Evolutionary conservation across 495 filamentous ascomycete species (phyloP).

Genomic region (Penicillium diatomitis): DNA sequence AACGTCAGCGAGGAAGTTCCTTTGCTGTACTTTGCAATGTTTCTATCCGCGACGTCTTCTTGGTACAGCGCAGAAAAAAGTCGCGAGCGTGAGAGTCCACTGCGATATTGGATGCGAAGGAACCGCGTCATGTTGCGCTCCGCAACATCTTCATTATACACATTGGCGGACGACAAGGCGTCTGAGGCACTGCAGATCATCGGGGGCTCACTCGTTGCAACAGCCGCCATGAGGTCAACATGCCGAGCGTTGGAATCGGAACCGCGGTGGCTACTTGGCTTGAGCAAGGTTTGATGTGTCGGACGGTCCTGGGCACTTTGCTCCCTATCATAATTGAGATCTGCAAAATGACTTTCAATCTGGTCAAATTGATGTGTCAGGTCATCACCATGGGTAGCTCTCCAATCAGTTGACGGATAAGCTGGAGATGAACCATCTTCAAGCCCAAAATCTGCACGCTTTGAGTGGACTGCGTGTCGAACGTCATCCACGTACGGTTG

Average conservation of each 20-base stretch:
- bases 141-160: constrained; percentile 40
- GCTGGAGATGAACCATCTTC: constrained; percentile 6
- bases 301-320: no score
- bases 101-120: constrained; percentile 19
- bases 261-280: no score
- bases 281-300: no score
- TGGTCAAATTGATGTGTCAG: constrained; percentile 27
- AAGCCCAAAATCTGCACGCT: constrained; percentile 3
- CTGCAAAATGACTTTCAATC: constrained; percentile 35
- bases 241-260: constrained; percentile 18
- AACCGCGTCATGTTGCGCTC: constrained; percentile 39
- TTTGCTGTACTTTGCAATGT: constrained; percentile 23
- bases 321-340: constrained; percentile 16
- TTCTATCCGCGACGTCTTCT: constrained; percentile 38
- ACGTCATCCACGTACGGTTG: constrained; percentile 4
- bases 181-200: constrained; percentile 12
- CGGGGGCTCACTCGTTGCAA: constrained; percentile 23
- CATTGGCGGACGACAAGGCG: constrained; percentile 23
- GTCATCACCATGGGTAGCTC: constrained; percentile 11
- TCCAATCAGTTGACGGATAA: constrained; percentile 10
- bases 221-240: constrained; percentile 35
- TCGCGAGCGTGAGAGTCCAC: constrained; percentile 20
- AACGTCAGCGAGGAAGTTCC: constrained; percentile 16
- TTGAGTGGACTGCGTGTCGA: constrained; percentile 1
- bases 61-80: constrained; percentile 28